Evolutionary conservation across 2,329 filamentous ascomycete genomes (phyloP), one percentile per base, ranked within the genome.

Genomic region (Colletotrichum sojae): DNA sequence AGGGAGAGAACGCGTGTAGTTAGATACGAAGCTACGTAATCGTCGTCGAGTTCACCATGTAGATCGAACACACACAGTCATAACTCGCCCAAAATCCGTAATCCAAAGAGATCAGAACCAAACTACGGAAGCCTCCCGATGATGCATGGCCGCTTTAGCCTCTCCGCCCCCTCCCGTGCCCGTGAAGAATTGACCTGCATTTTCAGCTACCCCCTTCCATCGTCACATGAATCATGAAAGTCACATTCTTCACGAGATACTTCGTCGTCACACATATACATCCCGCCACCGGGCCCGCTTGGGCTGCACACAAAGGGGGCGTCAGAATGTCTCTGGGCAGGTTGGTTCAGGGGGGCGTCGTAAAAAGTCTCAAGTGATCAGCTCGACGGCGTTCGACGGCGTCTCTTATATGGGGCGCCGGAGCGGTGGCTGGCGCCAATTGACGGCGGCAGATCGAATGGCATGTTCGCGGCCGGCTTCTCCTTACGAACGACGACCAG

Each of bases 311-410:
- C 39, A 61, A 8, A 12, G 20, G 39, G 25, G 46, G 49, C 6
- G n/a, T 13, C 16, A 40, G n/a, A 46, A 51, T 51, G 49, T 62
- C 63, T 62, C 57, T 62, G 10, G 40, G 48, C 49, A 66, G 61
- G 60, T 40, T 62, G 63, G 48, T 22, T 62, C 63, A 66, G 63
- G 63, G 63, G 63, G 63, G 40, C 13, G 63, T 43, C 49, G 49
- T n/a, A 48, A 57, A 45, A 67, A 43, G 58, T 67, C 64, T 63
- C 64, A 56, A 46, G 43, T 57, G 64, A 63, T 63, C 58, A 12
- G 25, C 64, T 36, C 25, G 12, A 39, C 58, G 64, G 64, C 64
- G 64, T 52, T 52, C 63, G 58, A 67, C 64, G 64, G 58, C 51
- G 58, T 52, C 58, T 45, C 25, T 20, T 20, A 45, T 43, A 63